Evolutionary conservation across 257 asterid genomes (phyloP), one percentile per base, ranked within the genome.

Genomic region (Cordia subcordata): DNA sequence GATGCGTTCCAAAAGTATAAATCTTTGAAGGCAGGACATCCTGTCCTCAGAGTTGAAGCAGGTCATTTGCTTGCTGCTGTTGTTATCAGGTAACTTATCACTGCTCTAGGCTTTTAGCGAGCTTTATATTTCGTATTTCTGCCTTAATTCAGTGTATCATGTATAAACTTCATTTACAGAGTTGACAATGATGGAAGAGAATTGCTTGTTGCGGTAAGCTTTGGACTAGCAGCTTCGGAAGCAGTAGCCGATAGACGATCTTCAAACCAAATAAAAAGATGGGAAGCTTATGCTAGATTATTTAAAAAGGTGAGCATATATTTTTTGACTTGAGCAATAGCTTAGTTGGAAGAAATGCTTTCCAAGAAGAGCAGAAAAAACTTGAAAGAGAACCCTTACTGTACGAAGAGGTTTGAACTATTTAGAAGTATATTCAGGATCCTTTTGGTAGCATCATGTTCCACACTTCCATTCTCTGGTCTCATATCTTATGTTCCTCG

Each of bases 41-140:
- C 98, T 13, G 95, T 88, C 75, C 94, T 92, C 55, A 84, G 98
- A 80, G 98, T 92, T 62, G 90, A 92, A 75, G 95, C 93, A 46
- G 94, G 94, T 67, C 95, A 85, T 67, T 86, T 92, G 69, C 95
- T 92, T 65, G 87, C 98, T 61, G 96, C 98, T 49, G 90, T 92
- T 66, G 77, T 92, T 65, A 77, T 89, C 83, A 82, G 98, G 96
- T 91, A 78, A 65, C 37, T 54, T 60, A 54, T 72, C 64, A 52
- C 50, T 11, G 50, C 63, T 42, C 62, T 67, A 49, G 68, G 63
- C 47, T 51, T 44, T 40, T 22, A 39, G 64, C 38, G 21, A 27
- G 35, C 35, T 27, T 27, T 27, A 27, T 27, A 27, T 3, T 63
- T 42, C 38, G 44, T 33, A 46, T 20, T 69, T 57, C 47, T 55